Percentiles rank a stretch among this genome's conserved stretches.
These are phyloP conservation scores for Penicillium thymicola DNA, from an alignment of 2,329 filamentous ascomycete genomes.

Conservation along the genomic window DNA sequence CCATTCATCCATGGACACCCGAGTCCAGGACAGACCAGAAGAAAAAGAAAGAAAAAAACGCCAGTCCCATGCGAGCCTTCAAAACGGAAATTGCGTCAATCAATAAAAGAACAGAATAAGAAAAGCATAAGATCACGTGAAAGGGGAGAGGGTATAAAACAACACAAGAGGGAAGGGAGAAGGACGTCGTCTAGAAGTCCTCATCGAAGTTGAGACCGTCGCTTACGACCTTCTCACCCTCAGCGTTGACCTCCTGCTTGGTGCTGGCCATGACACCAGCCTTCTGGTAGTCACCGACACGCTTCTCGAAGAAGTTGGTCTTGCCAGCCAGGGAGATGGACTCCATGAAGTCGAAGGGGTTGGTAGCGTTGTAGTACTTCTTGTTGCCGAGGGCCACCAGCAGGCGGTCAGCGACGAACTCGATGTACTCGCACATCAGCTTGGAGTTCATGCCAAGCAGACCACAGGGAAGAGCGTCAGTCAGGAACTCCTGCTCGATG, in stretches of 20 bases:
- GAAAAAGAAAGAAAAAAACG: conserved; percentile 24
- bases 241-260: conserved; percentile 61
- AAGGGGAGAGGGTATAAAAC: conserved; percentile 26
- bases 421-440: conserved; percentile 99
- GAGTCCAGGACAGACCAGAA: conserved; percentile 15
- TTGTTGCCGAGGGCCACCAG: conserved; percentile 89
- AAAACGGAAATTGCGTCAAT: conserved; percentile 27
- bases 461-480: conserved; percentile 86
- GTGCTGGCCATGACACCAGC: conserved; percentile 95
- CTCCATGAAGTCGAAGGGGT: conserved; percentile 99
- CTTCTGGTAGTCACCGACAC: conserved; percentile 99
- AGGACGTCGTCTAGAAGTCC: conserved; percentile 70
- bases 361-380: conserved; percentile 87
- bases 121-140: conserved; percentile 27
- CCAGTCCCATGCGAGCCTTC: conserved; percentile 35
- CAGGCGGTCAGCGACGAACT: conserved; percentile 96
- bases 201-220: conserved; percentile 88
- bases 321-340: conserved; percentile 98
- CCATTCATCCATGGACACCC: conserved; percentile 21
- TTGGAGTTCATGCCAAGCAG: conserved; percentile 96
- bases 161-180: conserved; percentile 12
- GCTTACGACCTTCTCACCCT: conserved; percentile 43
- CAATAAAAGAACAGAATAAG: conserved; percentile 24
- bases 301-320: conserved; percentile 99
- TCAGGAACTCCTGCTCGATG: conserved; percentile 97